These are phyloP conservation scores for Graphiopsis chlorocephala DNA, from an alignment of 2,329 filamentous ascomycete species.

Conservation along the genomic window DNA sequence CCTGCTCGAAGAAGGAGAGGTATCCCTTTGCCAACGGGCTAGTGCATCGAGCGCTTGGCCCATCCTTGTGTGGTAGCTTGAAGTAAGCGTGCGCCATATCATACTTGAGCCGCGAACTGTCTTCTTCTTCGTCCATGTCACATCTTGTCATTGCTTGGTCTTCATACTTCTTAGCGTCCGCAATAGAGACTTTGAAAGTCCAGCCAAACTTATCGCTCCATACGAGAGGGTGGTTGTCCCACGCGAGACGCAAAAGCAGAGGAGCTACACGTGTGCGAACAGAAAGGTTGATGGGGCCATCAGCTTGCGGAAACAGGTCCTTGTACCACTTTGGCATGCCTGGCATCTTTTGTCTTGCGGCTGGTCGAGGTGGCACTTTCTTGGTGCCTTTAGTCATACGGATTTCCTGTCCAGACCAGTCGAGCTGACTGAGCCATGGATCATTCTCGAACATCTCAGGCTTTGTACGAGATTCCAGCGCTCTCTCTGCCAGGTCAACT, in stretches of 20 bases:
- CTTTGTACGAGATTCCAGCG: conserved; percentile 69
- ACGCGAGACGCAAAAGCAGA: conserved; percentile 75
- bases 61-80: conserved; percentile 95
- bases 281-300: conserved; percentile 69
- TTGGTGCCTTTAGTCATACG: conserved; percentile 90
- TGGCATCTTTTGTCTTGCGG: conserved; percentile 83
- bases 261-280: conserved; percentile 87
- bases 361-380: conserved; percentile 73
- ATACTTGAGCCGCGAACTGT: conserved; percentile 61
- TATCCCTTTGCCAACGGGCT: conserved; percentile 92
- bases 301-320: conserved; percentile 71
- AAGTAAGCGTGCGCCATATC: conserved; percentile 71
- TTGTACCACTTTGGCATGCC: conserved; percentile 98
- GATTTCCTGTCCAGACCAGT: conserved; percentile 92
- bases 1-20: conserved; percentile 84
- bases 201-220: conserved; percentile 95
- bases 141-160: conserved; percentile 71
- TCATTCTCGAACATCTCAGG: conserved; percentile 70
- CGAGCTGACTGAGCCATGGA: conserved; percentile 88
- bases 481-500: conserved; percentile 69
- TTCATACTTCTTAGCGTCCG: conserved; percentile 63
- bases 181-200: conserved; percentile 75
- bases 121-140: conserved; percentile 74
- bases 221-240: conserved; percentile 84
- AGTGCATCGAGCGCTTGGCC: conserved; percentile 76